Base-by-base conservation (phyloP, 306 rosid genomes). In the Glycine tomentella region DNA sequence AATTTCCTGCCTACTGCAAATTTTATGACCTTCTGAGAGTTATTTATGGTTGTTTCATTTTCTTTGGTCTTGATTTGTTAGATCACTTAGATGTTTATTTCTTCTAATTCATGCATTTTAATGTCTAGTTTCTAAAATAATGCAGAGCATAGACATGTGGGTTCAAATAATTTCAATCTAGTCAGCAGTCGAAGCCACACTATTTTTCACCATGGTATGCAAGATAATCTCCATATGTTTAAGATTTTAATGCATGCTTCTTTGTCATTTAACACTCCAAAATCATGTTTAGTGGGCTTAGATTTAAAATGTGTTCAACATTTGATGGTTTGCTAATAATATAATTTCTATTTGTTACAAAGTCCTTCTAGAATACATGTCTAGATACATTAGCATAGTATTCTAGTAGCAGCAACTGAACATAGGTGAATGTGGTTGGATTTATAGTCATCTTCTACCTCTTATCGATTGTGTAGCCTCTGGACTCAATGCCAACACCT, bases 101-200 rank as follows among this genome's bases (percentile, higher is more conserved):
- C 55, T 42, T 6, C 52, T 69, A 20, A 79, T 66, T 71, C 40
- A 72, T 51, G 75, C 56, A 16, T 79, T 68, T 85, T 85, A 75
- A 83, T 65, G 69, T 77, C 51, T 57, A 48, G 74, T 50, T 70
- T 85, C 67, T 80, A 59, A 68, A 69, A 72, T 25, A 58, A 58
- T 85, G 88, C 97, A 93, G 97, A 86, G 88, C 97, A 93, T 77
- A 89, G 97, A 77, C 97, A 93, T 25, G 97, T 93, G 79, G 97
- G 97, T 69, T 93, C 97, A 62, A 93, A 93, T 85, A 93, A 93
- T 86, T 86, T 93, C 91, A 93, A 93, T 85, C 88, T 91, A 50
- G 87, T 90, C 52, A 93, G 97, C 91, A 93, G 97, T 82, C 95
- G 97, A 83, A 93, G 97, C 90, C 96, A 91, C 91, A 91, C 96